Percentiles rank a stretch among this genome's conserved stretches.
Conservation (phyloP, 106 monocot genomes). For the Chionographis japonica region DNA sequence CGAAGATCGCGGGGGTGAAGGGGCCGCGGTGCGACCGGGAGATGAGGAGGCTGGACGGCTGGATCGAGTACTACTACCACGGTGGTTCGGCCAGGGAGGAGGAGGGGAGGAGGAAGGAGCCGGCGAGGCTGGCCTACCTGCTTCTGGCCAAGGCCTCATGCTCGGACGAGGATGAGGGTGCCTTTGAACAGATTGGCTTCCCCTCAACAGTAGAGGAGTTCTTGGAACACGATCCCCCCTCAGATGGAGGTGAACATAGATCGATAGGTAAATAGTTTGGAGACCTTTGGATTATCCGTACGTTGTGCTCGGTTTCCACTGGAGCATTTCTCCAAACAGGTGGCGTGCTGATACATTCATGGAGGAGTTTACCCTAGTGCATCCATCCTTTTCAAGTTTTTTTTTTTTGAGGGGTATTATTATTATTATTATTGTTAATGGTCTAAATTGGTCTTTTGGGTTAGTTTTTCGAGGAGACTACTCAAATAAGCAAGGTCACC, state of each 20-base stretch:
- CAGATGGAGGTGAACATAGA: background rate
- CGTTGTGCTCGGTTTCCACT: too few species aligned
- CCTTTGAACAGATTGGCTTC: conserved; percentile 8
- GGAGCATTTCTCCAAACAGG: too few species aligned
- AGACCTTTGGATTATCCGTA: too few species aligned
- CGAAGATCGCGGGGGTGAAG: conserved; percentile 22
- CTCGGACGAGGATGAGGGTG: background rate
- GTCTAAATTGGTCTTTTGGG: too few species aligned
- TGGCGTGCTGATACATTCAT: background rate
- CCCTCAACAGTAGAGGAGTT: conserved; percentile 23
- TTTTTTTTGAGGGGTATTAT: too few species aligned
- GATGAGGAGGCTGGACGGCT: conserved; percentile 35
- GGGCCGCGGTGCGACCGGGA: conserved; percentile 36
- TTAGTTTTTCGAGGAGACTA: too few species aligned
- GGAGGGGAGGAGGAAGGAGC: conserved; percentile 19
- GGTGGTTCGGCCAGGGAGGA: background rate
- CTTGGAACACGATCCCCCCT: conserved; percentile 17
- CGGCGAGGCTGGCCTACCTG: conserved; percentile 48
- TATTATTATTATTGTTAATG: too few species aligned
- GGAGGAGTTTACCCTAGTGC: too few species aligned
- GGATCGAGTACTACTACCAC: conserved; percentile 27
- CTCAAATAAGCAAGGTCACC: too few species aligned
- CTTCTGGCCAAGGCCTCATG: conserved; percentile 31
- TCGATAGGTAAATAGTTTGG: too few species aligned
- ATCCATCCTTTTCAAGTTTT: too few species aligned